Evolutionary conservation across 1,284 basidiomycete species (phyloP).

Genomic region (Pascua sp.): DNA sequence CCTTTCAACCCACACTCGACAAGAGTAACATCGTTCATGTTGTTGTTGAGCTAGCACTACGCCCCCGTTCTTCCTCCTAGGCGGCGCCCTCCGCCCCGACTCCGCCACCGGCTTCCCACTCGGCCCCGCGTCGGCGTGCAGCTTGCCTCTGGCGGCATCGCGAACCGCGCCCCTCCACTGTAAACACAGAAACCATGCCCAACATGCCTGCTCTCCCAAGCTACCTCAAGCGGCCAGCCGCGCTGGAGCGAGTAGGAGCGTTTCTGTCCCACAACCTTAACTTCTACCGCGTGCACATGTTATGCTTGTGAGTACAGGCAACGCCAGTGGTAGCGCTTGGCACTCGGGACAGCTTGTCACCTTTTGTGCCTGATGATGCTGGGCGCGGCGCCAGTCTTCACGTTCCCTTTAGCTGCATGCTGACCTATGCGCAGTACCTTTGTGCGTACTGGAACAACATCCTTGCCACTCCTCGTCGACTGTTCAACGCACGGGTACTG

Average conservation of each 20-base stretch:
- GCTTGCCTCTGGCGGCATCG: no score
- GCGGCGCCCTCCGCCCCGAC: no score
- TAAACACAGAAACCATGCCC: neutral
- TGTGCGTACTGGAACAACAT: constrained; percentile 25
- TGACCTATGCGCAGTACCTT: constrained; percentile 31
- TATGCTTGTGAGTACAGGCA: constrained; percentile 40
- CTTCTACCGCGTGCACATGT: constrained; percentile 51
- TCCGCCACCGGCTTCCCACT: no score
- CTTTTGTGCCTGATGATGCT: no score
- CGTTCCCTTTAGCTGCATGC: neutral
- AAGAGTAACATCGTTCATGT: no score
- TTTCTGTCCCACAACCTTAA: constrained; percentile 31
- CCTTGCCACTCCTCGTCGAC: neutral
- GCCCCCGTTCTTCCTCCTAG: no score
- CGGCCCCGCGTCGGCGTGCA: no score
- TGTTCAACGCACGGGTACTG: neutral
- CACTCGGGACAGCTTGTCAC: no score
- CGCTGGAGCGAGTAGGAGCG: neutral
- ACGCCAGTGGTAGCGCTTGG: neutral
- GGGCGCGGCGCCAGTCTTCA: no score
- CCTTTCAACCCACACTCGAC: no score
- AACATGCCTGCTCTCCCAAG: constrained; percentile 1
- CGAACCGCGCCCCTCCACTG: no score
- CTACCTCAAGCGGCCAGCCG: constrained; percentile 1
- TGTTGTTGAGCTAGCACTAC: no score